Conservation (phyloP, 2,329 filamentous ascomycete genomes). For the Didymella segeticola region DNA sequence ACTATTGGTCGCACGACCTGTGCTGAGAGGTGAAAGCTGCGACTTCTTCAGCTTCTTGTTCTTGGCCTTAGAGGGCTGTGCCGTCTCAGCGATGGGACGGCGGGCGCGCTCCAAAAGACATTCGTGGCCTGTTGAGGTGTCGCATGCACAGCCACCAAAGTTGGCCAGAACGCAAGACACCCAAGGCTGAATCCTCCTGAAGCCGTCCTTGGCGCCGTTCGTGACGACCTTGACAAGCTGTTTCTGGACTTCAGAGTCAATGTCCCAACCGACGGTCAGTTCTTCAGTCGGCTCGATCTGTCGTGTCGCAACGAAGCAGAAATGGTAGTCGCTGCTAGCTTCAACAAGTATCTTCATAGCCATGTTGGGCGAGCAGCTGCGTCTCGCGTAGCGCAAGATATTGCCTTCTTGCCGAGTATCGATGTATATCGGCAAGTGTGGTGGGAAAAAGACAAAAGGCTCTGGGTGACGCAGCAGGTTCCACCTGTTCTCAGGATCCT, state of each 20-base stretch:
- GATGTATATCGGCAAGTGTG: slow-evolving; percentile 87
- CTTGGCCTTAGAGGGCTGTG: slow-evolving; percentile 50
- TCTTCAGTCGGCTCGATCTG: slow-evolving; percentile 76
- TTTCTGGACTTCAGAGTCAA: slow-evolving; percentile 57
- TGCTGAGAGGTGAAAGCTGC: slow-evolving; percentile 62
- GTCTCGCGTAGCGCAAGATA: slow-evolving; percentile 82
- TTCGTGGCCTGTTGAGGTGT: slow-evolving; percentile 49
- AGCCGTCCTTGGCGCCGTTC: slow-evolving; percentile 66
- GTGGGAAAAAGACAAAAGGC: slow-evolving; percentile 72
- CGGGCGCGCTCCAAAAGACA: slow-evolving; percentile 48
- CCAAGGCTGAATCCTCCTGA: slow-evolving; percentile 69
- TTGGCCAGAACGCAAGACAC: slow-evolving; percentile 75
- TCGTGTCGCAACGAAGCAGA: slow-evolving; percentile 87
- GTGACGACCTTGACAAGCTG: slow-evolving; percentile 66
- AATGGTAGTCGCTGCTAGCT: slow-evolving; percentile 73
- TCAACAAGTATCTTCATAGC: slow-evolving; percentile 85
- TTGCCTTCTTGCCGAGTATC: slow-evolving; percentile 90
- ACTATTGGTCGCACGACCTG: slow-evolving; percentile 61
- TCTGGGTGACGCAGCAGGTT: slow-evolving; percentile 56
- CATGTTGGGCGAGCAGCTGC: slow-evolving; percentile 92
- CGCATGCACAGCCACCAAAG: slow-evolving; percentile 80
- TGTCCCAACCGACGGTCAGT: slow-evolving; percentile 68
- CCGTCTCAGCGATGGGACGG: slow-evolving; percentile 38
- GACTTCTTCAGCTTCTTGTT: slow-evolving; percentile 57
- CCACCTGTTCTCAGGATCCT: slow-evolving; percentile 57